Percentiles rank a stretch among this genome's conserved stretches.
Conservation (phyloP, 2,329 filamentous ascomycete species). For the Colletotrichum eremochloae region DNA sequence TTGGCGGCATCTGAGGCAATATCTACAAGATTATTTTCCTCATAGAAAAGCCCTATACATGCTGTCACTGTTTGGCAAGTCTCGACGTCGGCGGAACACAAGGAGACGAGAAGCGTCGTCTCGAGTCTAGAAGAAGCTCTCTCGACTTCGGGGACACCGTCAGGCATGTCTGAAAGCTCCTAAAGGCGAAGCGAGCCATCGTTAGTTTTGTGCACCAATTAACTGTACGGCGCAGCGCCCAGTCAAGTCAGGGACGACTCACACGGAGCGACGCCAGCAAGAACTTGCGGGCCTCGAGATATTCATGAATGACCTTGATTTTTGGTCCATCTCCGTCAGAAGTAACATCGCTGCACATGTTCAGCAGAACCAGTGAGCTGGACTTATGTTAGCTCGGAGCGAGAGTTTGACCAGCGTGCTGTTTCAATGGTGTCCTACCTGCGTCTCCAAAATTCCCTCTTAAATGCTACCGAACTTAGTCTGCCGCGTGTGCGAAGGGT, state of each 20-base stretch:
- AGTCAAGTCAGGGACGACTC: slow-evolving; percentile 42
- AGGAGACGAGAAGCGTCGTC: slow-evolving; percentile 71
- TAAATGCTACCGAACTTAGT: slow-evolving; percentile 55
- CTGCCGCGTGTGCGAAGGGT: slow-evolving; percentile 53
- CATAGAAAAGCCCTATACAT: slow-evolving; percentile 72
- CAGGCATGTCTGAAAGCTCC: slow-evolving; percentile 67
- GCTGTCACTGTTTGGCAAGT: slow-evolving; percentile 74
- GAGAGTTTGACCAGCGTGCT: neutral
- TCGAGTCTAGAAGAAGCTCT: slow-evolving; percentile 69
- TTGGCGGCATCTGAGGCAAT: slow-evolving; percentile 64
- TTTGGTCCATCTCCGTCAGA: slow-evolving; percentile 58
- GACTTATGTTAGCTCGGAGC: slow-evolving; percentile 46
- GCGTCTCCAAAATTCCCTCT: slow-evolving; percentile 64
- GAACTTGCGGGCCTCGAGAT: slow-evolving; percentile 67
- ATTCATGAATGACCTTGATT: slow-evolving; percentile 65
- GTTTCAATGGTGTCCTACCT: slow-evolving; percentile 56
- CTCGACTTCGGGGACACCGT: slow-evolving; percentile 68
- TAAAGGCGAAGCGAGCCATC: slow-evolving; percentile 46
- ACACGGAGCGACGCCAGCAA: slow-evolving; percentile 66
- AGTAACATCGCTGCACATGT: slow-evolving; percentile 63
- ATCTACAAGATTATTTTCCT: slow-evolving; percentile 70
- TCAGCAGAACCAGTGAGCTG: slow-evolving; percentile 59
- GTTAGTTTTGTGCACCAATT: slow-evolving; percentile 2
- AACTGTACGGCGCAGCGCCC: neutral
- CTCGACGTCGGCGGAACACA: slow-evolving; percentile 76